Base-by-base conservation (phyloP, 2,329 filamentous ascomycete species). In the Davidsoniella australis region DNA sequence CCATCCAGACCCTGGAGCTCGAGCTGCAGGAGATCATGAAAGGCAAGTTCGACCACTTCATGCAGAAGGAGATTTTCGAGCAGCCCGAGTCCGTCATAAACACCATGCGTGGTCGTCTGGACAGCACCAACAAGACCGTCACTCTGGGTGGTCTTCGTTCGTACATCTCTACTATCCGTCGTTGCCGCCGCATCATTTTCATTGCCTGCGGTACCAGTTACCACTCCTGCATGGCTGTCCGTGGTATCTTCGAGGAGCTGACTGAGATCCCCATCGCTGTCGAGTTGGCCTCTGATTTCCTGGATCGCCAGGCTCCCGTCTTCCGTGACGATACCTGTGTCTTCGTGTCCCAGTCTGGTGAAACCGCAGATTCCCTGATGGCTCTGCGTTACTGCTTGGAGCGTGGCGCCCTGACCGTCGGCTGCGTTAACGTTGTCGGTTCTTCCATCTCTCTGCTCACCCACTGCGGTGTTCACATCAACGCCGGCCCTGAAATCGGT, bases 1-100 rank as follows among this genome's bases (percentile, higher is more conserved):
- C 85, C 60, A 98, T 98, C 65, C 91, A 98, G 76, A 98, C 91
- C 50, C 78, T 98, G 50, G 91, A 98, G 74, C 84, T 98, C 46
- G 87, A 98, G 74, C 82, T 98, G 56, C 91, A 98, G 73, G 88
- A 98, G 73, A 98, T 98, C 69, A 98, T 98, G 91, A 98, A 98
- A 82, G 91, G 91, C 68, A 93, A 91, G 65, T 98, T 96, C 68
- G 91, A 98, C 67, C 91, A 98, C 72, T 98, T 95, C 75, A 98
- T 98, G 91, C 91, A 98, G 67, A 98, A 98, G 79, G 91, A 98
- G 68, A 98, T 98, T 62, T 98, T 98, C 66, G 91, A 98, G 75
- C 91, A 98, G 73, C 91, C 91, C 62, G 91, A 98, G 70, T 98
- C 91, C 12, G 86, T 98, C 54, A 81, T 98, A 72, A 98, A 98